Percentiles rank a stretch among this genome's conserved stretches.
Conservation (phyloP, 2,329 filamentous ascomycete genomes). For the Diaporthe amygdali region DNA sequence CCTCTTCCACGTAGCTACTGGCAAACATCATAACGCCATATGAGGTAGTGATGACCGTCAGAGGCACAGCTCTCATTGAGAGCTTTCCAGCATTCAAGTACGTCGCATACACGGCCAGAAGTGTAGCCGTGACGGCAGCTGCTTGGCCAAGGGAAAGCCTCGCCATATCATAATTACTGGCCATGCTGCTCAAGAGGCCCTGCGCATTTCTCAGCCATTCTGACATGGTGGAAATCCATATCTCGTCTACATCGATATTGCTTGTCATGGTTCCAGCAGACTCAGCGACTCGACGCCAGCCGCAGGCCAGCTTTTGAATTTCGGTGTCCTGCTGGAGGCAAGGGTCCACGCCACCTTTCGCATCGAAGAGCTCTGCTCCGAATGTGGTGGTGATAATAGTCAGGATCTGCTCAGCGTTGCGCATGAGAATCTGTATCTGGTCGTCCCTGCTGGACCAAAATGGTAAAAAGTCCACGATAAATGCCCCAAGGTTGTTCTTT, state of each 20-base stretch:
- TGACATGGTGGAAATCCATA: conserved; percentile 50
- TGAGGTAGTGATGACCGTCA: conserved; percentile 58
- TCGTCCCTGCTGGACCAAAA: conserved; percentile 72
- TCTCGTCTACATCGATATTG: conserved; percentile 37
- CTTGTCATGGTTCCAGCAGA: conserved; percentile 25
- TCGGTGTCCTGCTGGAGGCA: conserved; percentile 46
- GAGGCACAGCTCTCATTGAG: conserved; percentile 42
- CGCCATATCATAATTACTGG: conserved; percentile 86
- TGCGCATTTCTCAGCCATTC: conserved; percentile 77
- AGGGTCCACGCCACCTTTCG: conserved; percentile 28
- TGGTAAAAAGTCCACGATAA: conserved; percentile 78
- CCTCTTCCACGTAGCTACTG: conserved; percentile 96
- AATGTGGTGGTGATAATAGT: conserved; percentile 79
- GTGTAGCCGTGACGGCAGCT: conserved; percentile 41
- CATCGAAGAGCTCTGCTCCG: conserved; percentile 50
- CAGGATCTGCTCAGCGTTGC: conserved; percentile 83
- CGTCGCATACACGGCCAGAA: conserved; percentile 47
- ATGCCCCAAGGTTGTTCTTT: conserved; percentile 86
- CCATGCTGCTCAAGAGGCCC: conserved; percentile 81
- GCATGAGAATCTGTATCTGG: conserved; percentile 70
- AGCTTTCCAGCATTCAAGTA: conserved; percentile 29
- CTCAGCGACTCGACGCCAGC: conserved; percentile 60
- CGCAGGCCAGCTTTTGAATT: conserved; percentile 68
- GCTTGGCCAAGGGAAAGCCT: conserved; percentile 58
- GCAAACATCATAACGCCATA: conserved; percentile 96